A percentile compares a stretch with the other conserved stretches of the same genome.
These are phyloP conservation scores for Flueggea neowawraea DNA, from an alignment of 441 rosid genomes.

Conservation along the genomic window DNA sequence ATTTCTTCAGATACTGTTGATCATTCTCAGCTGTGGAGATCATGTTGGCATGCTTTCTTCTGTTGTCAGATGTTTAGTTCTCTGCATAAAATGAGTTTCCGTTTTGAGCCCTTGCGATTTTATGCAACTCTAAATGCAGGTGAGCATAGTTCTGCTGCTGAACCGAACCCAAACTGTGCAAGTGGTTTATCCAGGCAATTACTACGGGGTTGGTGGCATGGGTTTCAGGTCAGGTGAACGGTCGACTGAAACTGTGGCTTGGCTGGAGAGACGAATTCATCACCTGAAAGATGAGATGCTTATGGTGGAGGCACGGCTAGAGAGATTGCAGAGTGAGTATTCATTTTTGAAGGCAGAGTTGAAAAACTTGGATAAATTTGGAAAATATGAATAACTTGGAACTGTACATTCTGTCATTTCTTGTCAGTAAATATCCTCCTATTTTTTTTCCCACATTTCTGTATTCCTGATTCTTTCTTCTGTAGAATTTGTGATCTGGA, in stretches of 20 bases:
- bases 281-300: slow-evolving; percentile 77
- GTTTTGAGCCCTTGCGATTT: not conserved
- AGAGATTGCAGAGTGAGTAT: slow-evolving; percentile 73
- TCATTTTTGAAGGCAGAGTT: slow-evolving; percentile 54
- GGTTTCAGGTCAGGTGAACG: slow-evolving; percentile 25
- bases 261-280: slow-evolving; percentile 78
- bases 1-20: no score
- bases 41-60: no score
- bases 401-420: slow-evolving; percentile 1
- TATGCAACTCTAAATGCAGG: slow-evolving; percentile 25
- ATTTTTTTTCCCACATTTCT: no score
- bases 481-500: no score
- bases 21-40: no score
- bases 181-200: slow-evolving; percentile 28
- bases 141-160: slow-evolving; percentile 65
- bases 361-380: slow-evolving; percentile 40
- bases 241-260: slow-evolving; percentile 41
- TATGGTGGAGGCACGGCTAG: slow-evolving; percentile 69
- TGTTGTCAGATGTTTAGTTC: no score
- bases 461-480: no score
- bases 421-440: not conserved
- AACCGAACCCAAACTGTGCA: slow-evolving; percentile 49
- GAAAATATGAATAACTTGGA: slow-evolving; percentile 19
- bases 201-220: slow-evolving; percentile 26
- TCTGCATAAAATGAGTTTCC: not conserved